Conservation (phyloP, 495 filamentous ascomycete genomes). For the Niebla homalea region DNA sequence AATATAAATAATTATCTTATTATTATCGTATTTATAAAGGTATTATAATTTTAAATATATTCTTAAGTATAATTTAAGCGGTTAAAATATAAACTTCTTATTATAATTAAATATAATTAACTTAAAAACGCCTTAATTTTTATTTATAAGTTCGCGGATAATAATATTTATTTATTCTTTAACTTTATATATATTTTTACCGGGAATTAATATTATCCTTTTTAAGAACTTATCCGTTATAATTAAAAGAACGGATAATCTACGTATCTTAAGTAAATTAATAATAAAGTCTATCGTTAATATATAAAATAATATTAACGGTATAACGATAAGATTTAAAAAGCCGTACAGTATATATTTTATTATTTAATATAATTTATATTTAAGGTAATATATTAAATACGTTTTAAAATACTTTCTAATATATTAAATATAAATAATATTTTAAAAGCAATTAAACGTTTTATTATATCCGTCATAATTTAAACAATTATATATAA, state of each 20-base stretch:
- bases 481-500: not conserved
- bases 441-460: not conserved
- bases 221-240: not conserved
- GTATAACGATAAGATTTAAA: constrained; percentile 1
- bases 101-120: too few relatives aligned
- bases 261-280: not conserved
- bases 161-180: not conserved
- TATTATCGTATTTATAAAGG: too few relatives aligned
- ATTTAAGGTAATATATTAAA: not conserved
- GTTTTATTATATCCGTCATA: not conserved
- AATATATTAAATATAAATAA: not conserved
- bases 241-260: not conserved
- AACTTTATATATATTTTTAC: not conserved
- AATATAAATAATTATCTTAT: too few relatives aligned
- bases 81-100: too few relatives aligned
- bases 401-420: constrained; percentile 1
- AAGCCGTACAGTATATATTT: not conserved
- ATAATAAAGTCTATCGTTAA: too few relatives aligned
- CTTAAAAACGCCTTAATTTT: too few relatives aligned
- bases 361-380: not conserved
- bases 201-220: not conserved
- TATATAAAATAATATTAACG: not conserved
- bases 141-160: too few relatives aligned
- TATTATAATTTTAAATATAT: too few relatives aligned
- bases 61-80: too few relatives aligned